A percentile compares a stretch with the other conserved stretches of the same genome.
phyloP scores from a whole-genome alignment of 441 rosid genomes.

The Gossypium lobatum region DNA sequence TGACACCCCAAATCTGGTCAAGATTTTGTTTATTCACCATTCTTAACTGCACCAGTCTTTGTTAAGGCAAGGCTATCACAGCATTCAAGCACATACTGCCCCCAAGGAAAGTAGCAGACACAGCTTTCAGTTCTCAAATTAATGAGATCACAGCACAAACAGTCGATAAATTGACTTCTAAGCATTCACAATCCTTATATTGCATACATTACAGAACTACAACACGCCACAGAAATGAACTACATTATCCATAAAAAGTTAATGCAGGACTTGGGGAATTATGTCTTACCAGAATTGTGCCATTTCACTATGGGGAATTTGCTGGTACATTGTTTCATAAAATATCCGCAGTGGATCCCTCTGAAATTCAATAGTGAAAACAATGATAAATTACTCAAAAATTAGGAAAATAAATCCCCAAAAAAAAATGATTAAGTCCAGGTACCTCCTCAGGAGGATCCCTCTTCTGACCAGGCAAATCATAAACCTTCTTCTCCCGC shows the following conservation, averaged over 20 bases:
- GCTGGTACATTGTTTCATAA: conserved; percentile 72
- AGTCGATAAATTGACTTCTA: not conserved
- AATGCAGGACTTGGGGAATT: not conserved
- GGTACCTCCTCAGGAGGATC: conserved; percentile 74
- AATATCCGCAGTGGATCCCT: conserved; percentile 90
- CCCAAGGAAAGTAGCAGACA: not conserved
- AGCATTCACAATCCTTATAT: not conserved
- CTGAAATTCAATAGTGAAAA: conserved; percentile 41
- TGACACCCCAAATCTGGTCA: not conserved
- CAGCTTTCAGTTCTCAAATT: not conserved
- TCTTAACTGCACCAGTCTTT: not conserved
- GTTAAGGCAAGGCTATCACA: not conserved
- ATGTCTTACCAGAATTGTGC: conserved; percentile 81
- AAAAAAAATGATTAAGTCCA: not conserved
- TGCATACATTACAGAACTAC: not conserved
- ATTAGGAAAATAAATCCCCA: not conserved
- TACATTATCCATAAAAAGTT: not conserved
- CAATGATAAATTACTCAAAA: conserved; percentile 11
- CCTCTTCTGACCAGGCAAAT: conserved; percentile 85
- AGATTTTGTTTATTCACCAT: not conserved
- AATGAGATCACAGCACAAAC: not conserved
- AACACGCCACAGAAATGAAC: not conserved
- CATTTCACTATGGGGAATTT: conserved; percentile 79
- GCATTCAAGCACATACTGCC: not conserved
- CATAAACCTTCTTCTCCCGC: conserved; percentile 73